phyloP scores from a whole-genome alignment of 176 grass and related monocot genomes.

The Lolium rigidum region DNA sequence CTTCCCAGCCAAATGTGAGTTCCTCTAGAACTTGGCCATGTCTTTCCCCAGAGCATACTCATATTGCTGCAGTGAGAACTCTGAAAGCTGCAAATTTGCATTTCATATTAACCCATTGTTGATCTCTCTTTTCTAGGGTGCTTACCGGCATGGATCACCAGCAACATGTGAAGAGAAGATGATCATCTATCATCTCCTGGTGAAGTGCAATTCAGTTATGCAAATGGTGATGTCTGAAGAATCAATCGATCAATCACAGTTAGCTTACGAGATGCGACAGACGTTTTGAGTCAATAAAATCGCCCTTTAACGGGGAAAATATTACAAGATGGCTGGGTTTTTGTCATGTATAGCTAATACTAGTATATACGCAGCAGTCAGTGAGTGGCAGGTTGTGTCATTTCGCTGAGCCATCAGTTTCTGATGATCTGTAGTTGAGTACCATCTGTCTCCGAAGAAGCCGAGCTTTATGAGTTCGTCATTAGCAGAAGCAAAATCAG shows the following conservation, averaged over 20 bases:
- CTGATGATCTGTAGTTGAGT: not conserved
- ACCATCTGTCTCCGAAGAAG: not conserved
- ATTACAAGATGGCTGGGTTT: not conserved
- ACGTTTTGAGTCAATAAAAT: too few relatives aligned
- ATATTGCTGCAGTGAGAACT: not conserved
- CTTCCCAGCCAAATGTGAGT: slow-evolving; percentile 61
- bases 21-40: not conserved
- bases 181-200: not conserved
- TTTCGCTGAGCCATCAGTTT: not conserved
- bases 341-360: not conserved
- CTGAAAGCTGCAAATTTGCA: not conserved
- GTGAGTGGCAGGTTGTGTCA: not conserved
- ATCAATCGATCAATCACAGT: not conserved
- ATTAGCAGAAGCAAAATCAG: not conserved
- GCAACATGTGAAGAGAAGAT: slow-evolving; percentile 35
- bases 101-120: not conserved
- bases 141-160: slow-evolving; percentile 46
- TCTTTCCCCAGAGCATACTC: not conserved
- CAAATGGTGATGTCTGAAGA: not conserved
- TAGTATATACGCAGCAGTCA: not conserved
- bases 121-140: slow-evolving; percentile 31
- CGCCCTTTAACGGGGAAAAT: too few relatives aligned
- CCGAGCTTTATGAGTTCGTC: not conserved
- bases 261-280: not conserved
- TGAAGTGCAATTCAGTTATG: not conserved